Evolutionary conservation across 2,329 filamentous ascomycete species (phyloP).

Genomic region (Xylaria sp.): DNA sequence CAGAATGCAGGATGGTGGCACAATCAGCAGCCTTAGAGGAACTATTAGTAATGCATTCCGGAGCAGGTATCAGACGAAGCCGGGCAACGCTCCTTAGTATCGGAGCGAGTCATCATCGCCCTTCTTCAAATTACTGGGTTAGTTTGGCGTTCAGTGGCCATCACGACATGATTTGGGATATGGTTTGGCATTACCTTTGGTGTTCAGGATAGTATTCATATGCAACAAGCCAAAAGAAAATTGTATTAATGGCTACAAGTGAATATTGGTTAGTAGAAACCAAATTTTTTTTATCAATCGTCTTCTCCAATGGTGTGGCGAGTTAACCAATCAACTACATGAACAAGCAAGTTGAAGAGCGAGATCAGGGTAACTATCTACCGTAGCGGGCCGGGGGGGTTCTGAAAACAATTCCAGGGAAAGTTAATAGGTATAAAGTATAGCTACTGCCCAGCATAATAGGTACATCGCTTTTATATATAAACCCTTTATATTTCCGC

Average conservation of each 20-base stretch:
- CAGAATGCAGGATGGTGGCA: constrained; percentile 71
- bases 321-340: not conserved
- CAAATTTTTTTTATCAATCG: not conserved
- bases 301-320: too few relatives aligned
- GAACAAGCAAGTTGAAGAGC: not conserved
- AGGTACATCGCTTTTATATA: too few relatives aligned
- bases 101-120: not conserved
- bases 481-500: too few relatives aligned
- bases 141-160: not conserved
- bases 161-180: constrained; percentile 15
- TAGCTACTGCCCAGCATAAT: too few relatives aligned
- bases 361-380: not conserved
- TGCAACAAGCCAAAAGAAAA: not conserved
- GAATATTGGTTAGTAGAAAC: not conserved
- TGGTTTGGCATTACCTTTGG: constrained; percentile 6
- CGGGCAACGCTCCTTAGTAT: constrained; percentile 25
- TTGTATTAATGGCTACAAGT: not conserved
- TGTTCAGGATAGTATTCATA: constrained; percentile 15
- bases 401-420: too few relatives aligned
- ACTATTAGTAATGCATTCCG: constrained; percentile 73
- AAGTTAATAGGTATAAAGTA: too few relatives aligned
- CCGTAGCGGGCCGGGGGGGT: too few relatives aligned
- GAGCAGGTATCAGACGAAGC: constrained; percentile 65
- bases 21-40: constrained; percentile 72
- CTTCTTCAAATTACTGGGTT: not conserved